Base-by-base conservation (phyloP, 2,329 filamentous ascomycete species). In the Leptographium procerum region DNA sequence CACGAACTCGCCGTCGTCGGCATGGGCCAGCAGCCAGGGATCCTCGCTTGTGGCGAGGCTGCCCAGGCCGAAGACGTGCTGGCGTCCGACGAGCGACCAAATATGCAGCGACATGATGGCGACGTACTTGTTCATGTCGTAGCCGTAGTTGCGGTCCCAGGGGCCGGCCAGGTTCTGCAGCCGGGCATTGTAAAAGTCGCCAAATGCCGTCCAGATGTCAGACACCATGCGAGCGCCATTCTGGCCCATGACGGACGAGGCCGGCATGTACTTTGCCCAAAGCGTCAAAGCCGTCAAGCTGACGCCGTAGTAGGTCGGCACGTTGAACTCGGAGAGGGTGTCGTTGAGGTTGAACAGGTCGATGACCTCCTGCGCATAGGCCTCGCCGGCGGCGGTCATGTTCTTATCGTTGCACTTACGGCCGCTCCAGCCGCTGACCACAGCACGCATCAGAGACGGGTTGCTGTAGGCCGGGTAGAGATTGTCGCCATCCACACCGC, bases 71-170 rank as follows among this genome's bases (percentile, higher is more conserved):
- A 53, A 58, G 31, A 70, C 69, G 1, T 74, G 59, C 31, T 75
- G 71, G 56, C 80, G 77, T 10, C 80, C 81, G 6, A 81, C 71
- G 4, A 83, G 60, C 0, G 77, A 75, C 82, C 82, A 85, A 61
- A 85, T 74, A 69, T 81, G 81, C 16, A 81, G 66, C 0, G 77
- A 77, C 66, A 85, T 76, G 54, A 85, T 73, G 56, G 78, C 78
- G 4, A 84, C 66, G 63, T 85, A 85, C 8, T 75, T 70, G 57
- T 82, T 84, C 82, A 85, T 84, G 60, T 86, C 82, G 59, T 78
- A 85, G 0, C 82, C 82, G 61, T 86, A 86, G 0, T 77, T 72
- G 0, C 83, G 76, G 66, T 86, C 83, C 83, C 83, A 86, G 0
- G 83, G 83, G 0, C 83, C 83, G 2, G 82, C 82, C 53, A 85